Conservation (phyloP, 2,329 filamentous ascomycete species). For the Colletotrichum tanaceti region DNA sequence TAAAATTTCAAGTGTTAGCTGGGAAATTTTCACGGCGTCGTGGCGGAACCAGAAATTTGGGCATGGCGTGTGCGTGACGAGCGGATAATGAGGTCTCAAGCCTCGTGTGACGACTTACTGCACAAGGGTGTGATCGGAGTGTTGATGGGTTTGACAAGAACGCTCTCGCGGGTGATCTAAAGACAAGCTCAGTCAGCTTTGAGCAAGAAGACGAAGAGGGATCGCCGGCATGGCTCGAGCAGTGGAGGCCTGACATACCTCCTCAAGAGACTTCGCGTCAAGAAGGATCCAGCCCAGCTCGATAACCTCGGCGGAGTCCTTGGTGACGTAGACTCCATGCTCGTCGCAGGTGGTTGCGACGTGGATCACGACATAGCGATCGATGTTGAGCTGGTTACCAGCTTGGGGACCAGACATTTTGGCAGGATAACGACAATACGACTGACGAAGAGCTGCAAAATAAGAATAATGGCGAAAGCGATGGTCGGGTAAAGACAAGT, state of each 20-base stretch:
- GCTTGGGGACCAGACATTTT: slow-evolving; percentile 60
- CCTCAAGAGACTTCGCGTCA: slow-evolving; percentile 89
- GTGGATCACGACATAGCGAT: slow-evolving; percentile 98
- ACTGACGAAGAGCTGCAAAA: slow-evolving; percentile 38
- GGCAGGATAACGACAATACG: slow-evolving; percentile 40
- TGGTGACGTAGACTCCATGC: slow-evolving; percentile 98
- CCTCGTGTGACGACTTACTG: slow-evolving; percentile 75
- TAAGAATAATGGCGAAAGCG: slow-evolving; percentile 30
- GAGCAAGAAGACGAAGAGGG: slow-evolving; percentile 33
- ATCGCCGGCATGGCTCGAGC: neutral
- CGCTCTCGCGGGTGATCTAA: slow-evolving; percentile 93
- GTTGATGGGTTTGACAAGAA: slow-evolving; percentile 98
- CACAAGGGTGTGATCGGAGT: slow-evolving; percentile 98
- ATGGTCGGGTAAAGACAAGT: slow-evolving; percentile 22
- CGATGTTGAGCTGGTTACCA: slow-evolving; percentile 76
- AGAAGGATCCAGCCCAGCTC: slow-evolving; percentile 98
- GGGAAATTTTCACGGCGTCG: slow-evolving; percentile 44
- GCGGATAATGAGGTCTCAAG: slow-evolving; percentile 35
- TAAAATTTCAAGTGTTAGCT: slow-evolving; percentile 54
- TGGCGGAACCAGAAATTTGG: slow-evolving; percentile 26
- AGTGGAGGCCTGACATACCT: slow-evolving; percentile 70
- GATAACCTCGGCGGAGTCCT: slow-evolving; percentile 99
- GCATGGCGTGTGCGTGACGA: slow-evolving; percentile 31
- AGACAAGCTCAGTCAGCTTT: slow-evolving; percentile 41
- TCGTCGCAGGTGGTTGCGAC: slow-evolving; percentile 99